Conservation (phyloP, 345 rosid genomes). For the Theobroma cacao region DNA sequence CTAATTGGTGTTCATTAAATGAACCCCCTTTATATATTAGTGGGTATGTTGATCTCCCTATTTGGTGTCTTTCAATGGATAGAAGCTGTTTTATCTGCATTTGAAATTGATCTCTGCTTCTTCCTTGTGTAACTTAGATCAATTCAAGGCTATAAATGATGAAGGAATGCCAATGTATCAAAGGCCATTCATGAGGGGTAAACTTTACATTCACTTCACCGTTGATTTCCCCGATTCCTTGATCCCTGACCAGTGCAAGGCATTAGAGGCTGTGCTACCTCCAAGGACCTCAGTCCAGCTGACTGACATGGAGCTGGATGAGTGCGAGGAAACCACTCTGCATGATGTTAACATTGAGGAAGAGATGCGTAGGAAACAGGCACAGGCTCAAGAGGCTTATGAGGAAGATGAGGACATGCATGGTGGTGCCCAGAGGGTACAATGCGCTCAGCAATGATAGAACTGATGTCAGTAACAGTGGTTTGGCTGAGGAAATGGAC, state of each 20-base stretch:
- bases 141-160: constrained; percentile 62
- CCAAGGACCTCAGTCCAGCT: constrained; percentile 42
- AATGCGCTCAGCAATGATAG: constrained; percentile 58
- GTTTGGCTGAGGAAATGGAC: not conserved
- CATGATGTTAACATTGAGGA: constrained; percentile 68
- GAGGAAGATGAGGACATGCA: constrained; percentile 57
- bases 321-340: constrained; percentile 73
- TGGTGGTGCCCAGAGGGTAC: constrained; percentile 57
- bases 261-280: constrained; percentile 49
- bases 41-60: not conserved
- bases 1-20: not conserved
- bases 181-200: constrained; percentile 79
- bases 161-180: constrained; percentile 77
- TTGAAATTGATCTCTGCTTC: not conserved
- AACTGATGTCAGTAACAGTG: not conserved
- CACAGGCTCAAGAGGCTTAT: constrained; percentile 39
- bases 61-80: not conserved
- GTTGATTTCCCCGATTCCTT: constrained; percentile 62
- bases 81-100: not conserved
- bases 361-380: constrained; percentile 49
- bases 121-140: constrained; percentile 32
- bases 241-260: constrained; percentile 49
- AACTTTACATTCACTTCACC: constrained; percentile 60
- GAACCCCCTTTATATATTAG: no score
- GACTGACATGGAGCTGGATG: constrained; percentile 69